Evolutionary conservation across 139 green algal species (phyloP), one percentile per base, ranked within the genome.

Genomic region (Micractinium conductrix): DNA sequence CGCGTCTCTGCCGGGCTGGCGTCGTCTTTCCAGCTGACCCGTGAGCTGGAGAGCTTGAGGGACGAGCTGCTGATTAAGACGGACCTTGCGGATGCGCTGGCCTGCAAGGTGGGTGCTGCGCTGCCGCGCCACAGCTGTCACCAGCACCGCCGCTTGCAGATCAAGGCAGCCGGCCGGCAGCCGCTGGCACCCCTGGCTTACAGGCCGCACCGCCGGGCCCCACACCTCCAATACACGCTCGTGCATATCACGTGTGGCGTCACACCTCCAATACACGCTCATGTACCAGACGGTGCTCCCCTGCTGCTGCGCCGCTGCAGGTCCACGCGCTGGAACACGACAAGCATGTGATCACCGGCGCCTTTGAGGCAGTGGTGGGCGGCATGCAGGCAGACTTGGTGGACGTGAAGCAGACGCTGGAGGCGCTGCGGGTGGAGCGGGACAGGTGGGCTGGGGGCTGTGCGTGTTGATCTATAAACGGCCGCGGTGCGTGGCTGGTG

Each of bases 11-110:
- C 37, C 37, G 50, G 38, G 37, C 22, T 40, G 38, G 35, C 90
- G 69, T 74, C 92, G 42, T 87, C 88, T 53, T 83, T 83, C 24
- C 84, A 89, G 37, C 70, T 93, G 38, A 87, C 86, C 8, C 48
- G 69, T 42, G 89, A 93, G 53, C 62, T 94, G 71, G 89, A 91
- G 79, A 19, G 30, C 22, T 45, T 92, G 45, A 60, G 83, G 62
- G 90, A 94, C 53, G 75, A 92, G 50, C 79, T 94, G 53, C 42
- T 90, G 48, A 48, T 74, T 12, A 88, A 93, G 84, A 65, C 85
- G 21, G 84, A 93, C 79, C 45, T 91, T 58, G 91, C 88, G 5
- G 89, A 93, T 65, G 80, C 83, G 4, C 87, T 79, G 43, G 85
- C 86, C 28, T 70, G 81, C n/a, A 90, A 93, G 90, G 86, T 94